Percentiles rank a stretch among this genome's conserved stretches.
Conservation (phyloP, 148 eudicot genomes). For the Diospyros lotus region DNA sequence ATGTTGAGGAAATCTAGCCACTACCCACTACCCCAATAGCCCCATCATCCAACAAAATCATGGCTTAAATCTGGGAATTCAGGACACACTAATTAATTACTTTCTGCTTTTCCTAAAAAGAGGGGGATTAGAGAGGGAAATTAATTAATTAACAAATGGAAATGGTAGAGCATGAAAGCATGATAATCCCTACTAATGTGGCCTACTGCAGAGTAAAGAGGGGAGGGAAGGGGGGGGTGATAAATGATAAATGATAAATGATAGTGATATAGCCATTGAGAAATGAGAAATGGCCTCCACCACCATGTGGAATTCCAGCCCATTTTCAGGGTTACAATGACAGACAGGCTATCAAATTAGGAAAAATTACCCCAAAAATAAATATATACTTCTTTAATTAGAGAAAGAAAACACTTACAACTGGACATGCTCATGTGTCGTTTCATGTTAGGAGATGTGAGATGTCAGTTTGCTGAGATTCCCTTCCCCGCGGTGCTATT, state of each 20-base stretch:
- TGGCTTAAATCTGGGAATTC: too few relatives aligned
- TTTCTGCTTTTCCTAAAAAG: too few relatives aligned
- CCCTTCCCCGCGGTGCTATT: background rate
- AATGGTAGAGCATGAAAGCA: slow-evolving; percentile 34
- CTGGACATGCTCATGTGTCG: slow-evolving; percentile 26
- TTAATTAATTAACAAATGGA: background rate
- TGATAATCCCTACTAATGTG: slow-evolving; percentile 12
- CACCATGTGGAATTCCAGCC: slow-evolving; percentile 4
- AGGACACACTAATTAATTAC: too few relatives aligned
- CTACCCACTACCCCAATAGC: too few relatives aligned
- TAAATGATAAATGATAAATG: slow-evolving; percentile 16
- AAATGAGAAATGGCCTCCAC: background rate
- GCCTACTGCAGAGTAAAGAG: background rate
- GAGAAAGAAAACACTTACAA: slow-evolving; percentile 35
- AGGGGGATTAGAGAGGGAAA: background rate
- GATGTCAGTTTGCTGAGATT: slow-evolving; percentile 31
- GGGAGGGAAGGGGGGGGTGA: slow-evolving; percentile 27
- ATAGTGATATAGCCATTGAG: background rate
- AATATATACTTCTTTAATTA: too few relatives aligned
- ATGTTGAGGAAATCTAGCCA: too few relatives aligned
- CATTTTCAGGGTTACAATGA: background rate
- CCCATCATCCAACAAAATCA: too few relatives aligned
- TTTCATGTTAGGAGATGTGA: slow-evolving; percentile 27
- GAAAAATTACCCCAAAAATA: too few relatives aligned
- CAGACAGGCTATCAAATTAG: too few relatives aligned